A percentile compares a stretch with the other conserved stretches of the same genome.
phyloP scores from a whole-genome alignment of 2,329 filamentous ascomycete genomes.

The Coniochaeta sp. region DNA sequence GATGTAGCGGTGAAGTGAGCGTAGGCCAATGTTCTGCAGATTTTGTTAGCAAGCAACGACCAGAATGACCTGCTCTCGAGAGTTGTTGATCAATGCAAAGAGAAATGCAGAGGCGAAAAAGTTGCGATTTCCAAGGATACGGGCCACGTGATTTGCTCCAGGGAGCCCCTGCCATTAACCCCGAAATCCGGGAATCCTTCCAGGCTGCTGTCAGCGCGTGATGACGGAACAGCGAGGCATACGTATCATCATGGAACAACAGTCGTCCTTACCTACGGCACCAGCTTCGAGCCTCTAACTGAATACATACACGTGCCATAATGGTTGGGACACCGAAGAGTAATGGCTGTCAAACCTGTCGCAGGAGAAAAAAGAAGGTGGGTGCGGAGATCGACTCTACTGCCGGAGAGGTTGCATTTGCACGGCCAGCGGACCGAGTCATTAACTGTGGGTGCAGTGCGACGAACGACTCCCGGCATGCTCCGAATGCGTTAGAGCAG shows the following conservation, averaged over 20 bases:
- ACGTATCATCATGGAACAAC: background rate
- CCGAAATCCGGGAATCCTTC: background rate
- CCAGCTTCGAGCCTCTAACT: background rate
- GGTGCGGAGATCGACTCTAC: background rate
- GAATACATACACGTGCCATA: background rate
- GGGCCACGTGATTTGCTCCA: no score
- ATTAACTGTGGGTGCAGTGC: conserved; percentile 13
- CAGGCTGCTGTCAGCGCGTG: background rate
- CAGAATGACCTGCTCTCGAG: no score
- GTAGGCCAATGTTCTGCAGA: no score
- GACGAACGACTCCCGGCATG: conserved; percentile 17
- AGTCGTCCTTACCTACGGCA: background rate
- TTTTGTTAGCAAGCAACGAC: no score
- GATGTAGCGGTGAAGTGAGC: background rate
- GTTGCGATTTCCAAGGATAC: no score
- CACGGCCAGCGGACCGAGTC: background rate
- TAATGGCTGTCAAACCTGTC: conserved; percentile 6
- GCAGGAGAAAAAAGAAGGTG: conserved; percentile 8
- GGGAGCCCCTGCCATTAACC: background rate
- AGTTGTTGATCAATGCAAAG: no score
- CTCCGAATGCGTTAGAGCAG: conserved; percentile 12
- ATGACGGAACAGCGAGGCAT: background rate
- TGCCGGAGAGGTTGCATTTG: background rate
- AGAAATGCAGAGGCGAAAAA: no score
- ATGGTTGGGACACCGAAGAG: conserved; percentile 7